These are phyloP conservation scores for Phoenix dactylifera DNA, from an alignment of 176 grass and related monocot species.

Conservation along the genomic window DNA sequence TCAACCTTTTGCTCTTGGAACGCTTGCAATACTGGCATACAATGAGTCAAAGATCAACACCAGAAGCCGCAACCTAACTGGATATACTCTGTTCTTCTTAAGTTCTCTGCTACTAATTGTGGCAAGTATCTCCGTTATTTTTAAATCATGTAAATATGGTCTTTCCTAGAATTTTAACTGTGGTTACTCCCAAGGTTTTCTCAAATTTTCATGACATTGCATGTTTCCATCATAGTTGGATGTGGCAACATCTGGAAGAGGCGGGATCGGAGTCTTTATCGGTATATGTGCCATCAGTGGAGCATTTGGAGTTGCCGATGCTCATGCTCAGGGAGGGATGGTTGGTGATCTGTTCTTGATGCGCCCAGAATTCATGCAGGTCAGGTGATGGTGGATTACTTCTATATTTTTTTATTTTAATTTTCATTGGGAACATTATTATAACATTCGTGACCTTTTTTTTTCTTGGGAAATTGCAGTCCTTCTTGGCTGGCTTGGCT, in stretches of 20 bases:
- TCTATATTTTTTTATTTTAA: not conserved
- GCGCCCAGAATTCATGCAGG: conserved; percentile 29
- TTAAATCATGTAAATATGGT: too few relatives aligned
- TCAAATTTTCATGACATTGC: not conserved
- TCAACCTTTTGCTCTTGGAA: too few relatives aligned
- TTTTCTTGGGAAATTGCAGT: not conserved
- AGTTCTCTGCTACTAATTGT: too few relatives aligned
- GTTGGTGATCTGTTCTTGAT: conserved; percentile 93
- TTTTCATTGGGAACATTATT: not conserved
- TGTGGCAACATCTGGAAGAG: conserved; percentile 70
- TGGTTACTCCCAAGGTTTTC: too few relatives aligned
- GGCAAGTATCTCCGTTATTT: too few relatives aligned
- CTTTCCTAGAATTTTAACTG: too few relatives aligned
- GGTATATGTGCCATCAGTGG: conserved; percentile 80
- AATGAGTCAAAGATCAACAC: too few relatives aligned
- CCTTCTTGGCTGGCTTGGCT: conserved; percentile 14
- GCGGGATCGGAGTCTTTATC: conserved; percentile 64
- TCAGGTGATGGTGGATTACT: not conserved
- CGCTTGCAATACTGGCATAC: too few relatives aligned
- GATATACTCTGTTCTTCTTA: too few relatives aligned
- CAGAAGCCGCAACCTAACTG: too few relatives aligned
- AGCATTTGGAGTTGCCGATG: conserved; percentile 80
- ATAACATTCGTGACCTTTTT: too few relatives aligned
- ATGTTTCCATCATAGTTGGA: conserved; percentile 50
- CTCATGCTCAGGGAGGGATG: conserved; percentile 76